Percentiles rank a stretch among this genome's conserved stretches.
Conservation (phyloP, 345 rosid species). For the Salix exigua region DNA sequence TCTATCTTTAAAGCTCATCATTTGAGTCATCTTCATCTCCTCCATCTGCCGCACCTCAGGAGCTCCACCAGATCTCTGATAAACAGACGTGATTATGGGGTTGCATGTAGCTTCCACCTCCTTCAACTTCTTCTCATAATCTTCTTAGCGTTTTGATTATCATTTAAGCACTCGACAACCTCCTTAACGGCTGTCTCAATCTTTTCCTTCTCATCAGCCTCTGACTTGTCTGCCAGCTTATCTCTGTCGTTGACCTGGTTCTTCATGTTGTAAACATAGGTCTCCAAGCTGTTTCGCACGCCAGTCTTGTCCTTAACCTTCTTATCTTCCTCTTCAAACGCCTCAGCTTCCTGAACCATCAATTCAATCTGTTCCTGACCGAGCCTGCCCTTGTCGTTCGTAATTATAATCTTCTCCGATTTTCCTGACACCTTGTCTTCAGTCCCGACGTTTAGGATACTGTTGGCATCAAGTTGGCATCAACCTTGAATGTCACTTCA, state of each 20-base stretch:
- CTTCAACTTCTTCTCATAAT: constrained; percentile 25
- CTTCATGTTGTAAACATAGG: constrained; percentile 27
- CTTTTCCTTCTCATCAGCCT: constrained; percentile 26
- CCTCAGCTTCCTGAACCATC: constrained; percentile 22
- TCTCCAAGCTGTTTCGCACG: constrained; percentile 28
- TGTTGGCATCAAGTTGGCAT: constrained; percentile 22
- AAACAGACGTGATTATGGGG: constrained; percentile 19
- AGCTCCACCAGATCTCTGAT: constrained; percentile 28
- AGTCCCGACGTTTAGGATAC: constrained; percentile 20
- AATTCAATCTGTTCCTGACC: constrained; percentile 26
- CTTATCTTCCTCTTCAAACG: constrained; percentile 27
- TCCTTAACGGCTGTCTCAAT: constrained; percentile 16
- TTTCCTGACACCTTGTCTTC: constrained; percentile 25
- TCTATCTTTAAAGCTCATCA: neutral
- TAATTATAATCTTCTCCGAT: constrained; percentile 18
- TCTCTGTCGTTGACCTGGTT: constrained; percentile 18
- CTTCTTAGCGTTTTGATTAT: constrained; percentile 28
- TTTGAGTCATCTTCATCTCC: constrained; percentile 10
- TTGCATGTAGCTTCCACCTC: constrained; percentile 37
- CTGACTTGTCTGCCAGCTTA: constrained; percentile 19
- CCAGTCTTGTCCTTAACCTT: constrained; percentile 28
- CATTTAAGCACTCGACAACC: constrained; percentile 29
- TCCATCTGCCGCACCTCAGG: neutral
- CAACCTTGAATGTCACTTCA: constrained; percentile 24
- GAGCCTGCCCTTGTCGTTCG: constrained; percentile 22